These are phyloP conservation scores for Solanum neorickii DNA, from an alignment of 257 asterid species.

Conservation along the genomic window DNA sequence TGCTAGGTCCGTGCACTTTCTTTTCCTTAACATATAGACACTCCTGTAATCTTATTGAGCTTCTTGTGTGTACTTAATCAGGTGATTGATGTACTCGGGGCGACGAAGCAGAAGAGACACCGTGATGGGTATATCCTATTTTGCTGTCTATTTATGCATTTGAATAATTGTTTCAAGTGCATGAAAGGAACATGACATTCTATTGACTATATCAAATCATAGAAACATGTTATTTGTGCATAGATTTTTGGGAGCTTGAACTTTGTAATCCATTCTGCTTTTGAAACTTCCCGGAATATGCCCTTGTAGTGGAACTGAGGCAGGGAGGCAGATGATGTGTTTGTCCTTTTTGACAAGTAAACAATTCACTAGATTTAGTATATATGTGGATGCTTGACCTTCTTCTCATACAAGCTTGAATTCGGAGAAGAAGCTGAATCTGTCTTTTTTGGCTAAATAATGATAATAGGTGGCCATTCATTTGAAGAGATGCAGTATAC, in stretches of 20 bases:
- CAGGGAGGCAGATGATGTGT: neutral
- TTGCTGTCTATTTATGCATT: neutral
- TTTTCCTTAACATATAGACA: neutral
- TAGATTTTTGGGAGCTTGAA: neutral
- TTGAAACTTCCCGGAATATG: neutral
- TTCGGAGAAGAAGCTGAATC: neutral
- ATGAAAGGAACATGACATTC: neutral
- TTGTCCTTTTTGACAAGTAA: neutral
- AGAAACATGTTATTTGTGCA: neutral
- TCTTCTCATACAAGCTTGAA: neutral
- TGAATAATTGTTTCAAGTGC: neutral
- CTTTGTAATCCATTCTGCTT: neutral
- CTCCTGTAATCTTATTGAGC: conserved; percentile 3
- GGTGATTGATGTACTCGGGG: conserved; percentile 80
- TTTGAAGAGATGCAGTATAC: neutral
- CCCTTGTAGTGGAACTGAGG: neutral
- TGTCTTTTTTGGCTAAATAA: neutral
- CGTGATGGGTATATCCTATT: conserved; percentile 65
- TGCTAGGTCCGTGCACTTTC: neutral
- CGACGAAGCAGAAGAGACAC: conserved; percentile 66
- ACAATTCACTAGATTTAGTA: neutral
- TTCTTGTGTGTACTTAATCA: conserved; percentile 4
- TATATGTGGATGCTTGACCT: neutral
- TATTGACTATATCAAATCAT: neutral
- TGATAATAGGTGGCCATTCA: neutral